Evolutionary conservation across 1,284 basidiomycete species (phyloP).

Genomic region (Trichosporon sp.): DNA sequence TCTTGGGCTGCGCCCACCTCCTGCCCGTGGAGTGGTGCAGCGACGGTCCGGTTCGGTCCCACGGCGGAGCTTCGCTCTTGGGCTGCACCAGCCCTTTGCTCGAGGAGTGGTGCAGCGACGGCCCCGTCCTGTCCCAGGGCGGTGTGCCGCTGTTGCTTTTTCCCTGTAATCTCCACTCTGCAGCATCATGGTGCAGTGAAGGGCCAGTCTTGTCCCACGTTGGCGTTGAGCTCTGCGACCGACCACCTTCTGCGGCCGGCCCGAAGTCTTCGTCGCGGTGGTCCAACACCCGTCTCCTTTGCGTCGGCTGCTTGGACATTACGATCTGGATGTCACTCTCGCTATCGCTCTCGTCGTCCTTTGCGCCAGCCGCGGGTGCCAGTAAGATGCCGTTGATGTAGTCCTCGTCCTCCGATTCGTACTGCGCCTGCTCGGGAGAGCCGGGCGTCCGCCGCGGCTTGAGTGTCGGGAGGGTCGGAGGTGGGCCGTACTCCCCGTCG

Average conservation of each 20-base stretch:
- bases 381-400: not conserved
- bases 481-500: not conserved
- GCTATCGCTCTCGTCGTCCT: not conserved
- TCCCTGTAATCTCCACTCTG: not conserved
- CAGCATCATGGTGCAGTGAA: not conserved
- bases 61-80: not conserved
- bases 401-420: not conserved
- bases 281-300: not conserved
- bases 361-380: not conserved
- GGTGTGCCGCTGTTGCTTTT: not conserved
- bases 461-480: not conserved
- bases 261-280: not conserved
- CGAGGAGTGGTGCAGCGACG: not conserved
- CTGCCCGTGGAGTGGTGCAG: not conserved
- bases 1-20: not conserved
- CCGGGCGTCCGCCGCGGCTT: not conserved
- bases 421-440: not conserved
- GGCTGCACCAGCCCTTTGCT: not conserved
- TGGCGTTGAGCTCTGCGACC: not conserved
- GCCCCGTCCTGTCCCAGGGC: not conserved
- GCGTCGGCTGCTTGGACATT: not conserved
- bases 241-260: not conserved
- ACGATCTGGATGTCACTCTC: not conserved
- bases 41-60: not conserved
- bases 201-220: not conserved